Percentiles rank a stretch among this genome's conserved stretches.
phyloP scores from a whole-genome alignment of 2,329 filamentous ascomycete species.

The Exophiala spinifera region DNA sequence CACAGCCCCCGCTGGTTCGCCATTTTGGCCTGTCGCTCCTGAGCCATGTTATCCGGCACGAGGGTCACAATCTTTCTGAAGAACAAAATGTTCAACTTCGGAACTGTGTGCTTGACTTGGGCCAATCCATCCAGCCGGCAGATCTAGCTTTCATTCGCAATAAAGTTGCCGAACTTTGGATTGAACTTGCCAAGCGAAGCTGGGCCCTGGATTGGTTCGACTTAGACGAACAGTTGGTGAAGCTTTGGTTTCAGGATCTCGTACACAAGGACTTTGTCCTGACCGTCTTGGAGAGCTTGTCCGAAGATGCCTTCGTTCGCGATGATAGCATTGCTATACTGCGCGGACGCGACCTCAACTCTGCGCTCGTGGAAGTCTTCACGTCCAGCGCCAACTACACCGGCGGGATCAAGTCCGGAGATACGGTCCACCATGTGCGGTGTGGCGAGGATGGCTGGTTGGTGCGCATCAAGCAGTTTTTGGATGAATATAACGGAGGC shows the following conservation, averaged over 20 bases:
- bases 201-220: slow-evolving; percentile 94
- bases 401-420: slow-evolving; percentile 69
- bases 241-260: slow-evolving; percentile 66
- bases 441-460: slow-evolving; percentile 86
- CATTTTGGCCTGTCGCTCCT: slow-evolving; percentile 92
- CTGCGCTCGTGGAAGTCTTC: slow-evolving; percentile 90
- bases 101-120: slow-evolving; percentile 74
- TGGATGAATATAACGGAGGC: slow-evolving; percentile 68
- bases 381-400: slow-evolving; percentile 72
- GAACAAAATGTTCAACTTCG: slow-evolving; percentile 68
- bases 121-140: slow-evolving; percentile 64
- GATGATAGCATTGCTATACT: slow-evolving; percentile 84
- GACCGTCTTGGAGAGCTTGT: slow-evolving; percentile 82
- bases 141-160: slow-evolving; percentile 85
- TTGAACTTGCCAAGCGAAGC: slow-evolving; percentile 85
- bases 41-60: slow-evolving; percentile 83
- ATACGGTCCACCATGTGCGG: slow-evolving; percentile 66
- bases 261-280: slow-evolving; percentile 83
- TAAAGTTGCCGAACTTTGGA: slow-evolving; percentile 93
- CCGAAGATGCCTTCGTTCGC: slow-evolving; percentile 88
- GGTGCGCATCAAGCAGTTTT: slow-evolving; percentile 67
- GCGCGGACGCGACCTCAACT: slow-evolving; percentile 78
- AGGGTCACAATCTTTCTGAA: slow-evolving; percentile 69
- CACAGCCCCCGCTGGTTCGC: slow-evolving; percentile 76
- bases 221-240: slow-evolving; percentile 81